A percentile compares a stretch with the other conserved stretches of the same genome.
Conservation (phyloP, 495 filamentous ascomycete species). For the Jackrogersella multiformis region DNA sequence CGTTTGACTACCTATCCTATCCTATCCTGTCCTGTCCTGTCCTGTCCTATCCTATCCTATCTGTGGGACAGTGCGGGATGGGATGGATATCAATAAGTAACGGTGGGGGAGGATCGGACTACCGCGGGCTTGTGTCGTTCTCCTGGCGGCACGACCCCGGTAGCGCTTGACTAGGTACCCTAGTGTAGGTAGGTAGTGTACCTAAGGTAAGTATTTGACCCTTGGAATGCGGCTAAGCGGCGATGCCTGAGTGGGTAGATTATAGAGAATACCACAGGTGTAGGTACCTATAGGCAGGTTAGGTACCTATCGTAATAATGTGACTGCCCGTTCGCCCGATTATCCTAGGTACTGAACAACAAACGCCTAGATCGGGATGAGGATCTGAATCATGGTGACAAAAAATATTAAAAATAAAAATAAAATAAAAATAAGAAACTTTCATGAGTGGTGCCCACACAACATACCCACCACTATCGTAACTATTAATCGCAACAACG, state of each 20-base stretch:
- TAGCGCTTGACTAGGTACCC: no score
- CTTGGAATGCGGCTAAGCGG: constrained; percentile 40
- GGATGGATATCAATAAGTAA: constrained; percentile 28
- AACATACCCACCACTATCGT: constrained; percentile 5
- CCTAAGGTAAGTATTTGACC: constrained; percentile 24
- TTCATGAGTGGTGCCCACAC: neutral
- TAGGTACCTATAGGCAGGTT: no score
- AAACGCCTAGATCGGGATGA: constrained; percentile 18
- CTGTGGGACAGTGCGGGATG: constrained; percentile 4
- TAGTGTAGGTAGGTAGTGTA: no score
- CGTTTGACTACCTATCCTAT: constrained; percentile 37
- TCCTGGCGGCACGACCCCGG: constrained; percentile 35
- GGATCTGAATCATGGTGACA: neutral
- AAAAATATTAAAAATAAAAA: neutral
- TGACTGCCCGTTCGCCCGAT: constrained; percentile 12
- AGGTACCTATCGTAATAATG: constrained; percentile 23
- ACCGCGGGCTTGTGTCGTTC: constrained; percentile 21
- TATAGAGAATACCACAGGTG: constrained; percentile 40
- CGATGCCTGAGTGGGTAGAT: constrained; percentile 42
- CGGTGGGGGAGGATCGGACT: constrained; percentile 37
- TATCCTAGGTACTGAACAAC: neutral
- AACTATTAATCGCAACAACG: neutral
- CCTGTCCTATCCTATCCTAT: no score
- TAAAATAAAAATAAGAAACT: neutral
- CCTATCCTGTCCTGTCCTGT: no score